Evolutionary conservation across 257 asterid genomes (phyloP), one percentile per base, ranked within the genome.

Genomic region (Leonotis leonurus): DNA sequence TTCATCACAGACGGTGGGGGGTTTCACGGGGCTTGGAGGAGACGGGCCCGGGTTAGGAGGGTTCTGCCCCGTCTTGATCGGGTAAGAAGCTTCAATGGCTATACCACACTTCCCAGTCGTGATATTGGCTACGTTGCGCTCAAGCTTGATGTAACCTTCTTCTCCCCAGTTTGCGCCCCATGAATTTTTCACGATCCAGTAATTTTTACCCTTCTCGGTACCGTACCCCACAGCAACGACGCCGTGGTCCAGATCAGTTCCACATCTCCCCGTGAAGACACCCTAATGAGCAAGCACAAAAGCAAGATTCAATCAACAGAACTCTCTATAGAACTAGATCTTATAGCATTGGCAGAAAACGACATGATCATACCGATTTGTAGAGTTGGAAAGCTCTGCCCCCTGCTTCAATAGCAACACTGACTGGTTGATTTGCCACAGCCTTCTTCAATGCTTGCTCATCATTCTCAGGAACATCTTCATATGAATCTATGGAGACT

Each of bases 121-220:
- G 27, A 16, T 50, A 25, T 81, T 75, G 6, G 69, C 86, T 25
- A 82, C 45, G 4, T 88, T 88, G 12, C 95, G 85, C 62, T 88
- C 83, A 13, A 91, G 80, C 74, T 73, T 80, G 72, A 91, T 78
- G 78, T 91, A 91, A 1, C 98, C 98, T 0, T 67, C 54, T 49
- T 88, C 96, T 4, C 98, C 98, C 98, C 98, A 91, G 30, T 46
- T 74, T 0, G 83, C 17, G 2, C 98, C 98, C 98, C 98, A 91
- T 9, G 98, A 91, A 65, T 88, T 91, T 67, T 87, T 75, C 40
- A 91, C 95, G 0, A 80, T 70, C 98, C 95, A 91, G 73, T 88
- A 88, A 44, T 88, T 96, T 26, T 67, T 70, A 2, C 90, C 90
- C 0, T 78, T 46, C 9, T 88, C 93, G 0, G 86, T 72, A 3